Percentiles rank a stretch among this genome's conserved stretches.
These are phyloP conservation scores for Populus tomentosa DNA, from an alignment of 441 rosid species.

Conservation along the genomic window DNA sequence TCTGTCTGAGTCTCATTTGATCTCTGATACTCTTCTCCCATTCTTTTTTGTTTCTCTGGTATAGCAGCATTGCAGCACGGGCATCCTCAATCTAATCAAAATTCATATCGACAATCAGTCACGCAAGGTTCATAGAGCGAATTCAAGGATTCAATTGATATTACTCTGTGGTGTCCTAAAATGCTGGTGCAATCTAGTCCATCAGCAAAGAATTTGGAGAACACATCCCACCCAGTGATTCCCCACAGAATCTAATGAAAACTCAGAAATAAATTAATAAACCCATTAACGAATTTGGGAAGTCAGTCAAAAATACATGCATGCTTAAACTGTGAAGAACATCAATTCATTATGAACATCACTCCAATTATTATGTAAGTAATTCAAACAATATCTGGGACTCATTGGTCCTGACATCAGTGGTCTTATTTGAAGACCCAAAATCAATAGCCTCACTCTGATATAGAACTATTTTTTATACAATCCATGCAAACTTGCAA, in stretches of 20 bases:
- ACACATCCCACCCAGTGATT: neutral
- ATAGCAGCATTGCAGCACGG: conserved; percentile 91
- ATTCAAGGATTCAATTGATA: neutral
- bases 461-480: neutral
- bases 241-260: too few relatives aligned
- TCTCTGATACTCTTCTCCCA: conserved; percentile 76
- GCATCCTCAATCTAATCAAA: conserved; percentile 72
- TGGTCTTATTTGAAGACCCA: neutral
- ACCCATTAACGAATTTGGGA: neutral
- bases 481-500: neutral
- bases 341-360: too few relatives aligned
- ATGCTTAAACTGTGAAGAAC: neutral
- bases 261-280: too few relatives aligned
- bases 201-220: neutral
- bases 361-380: too few relatives aligned
- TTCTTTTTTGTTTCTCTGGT: conserved; percentile 56
- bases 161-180: neutral
- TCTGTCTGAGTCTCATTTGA: conserved; percentile 50
- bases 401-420: neutral
- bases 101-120: neutral
- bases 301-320: neutral
- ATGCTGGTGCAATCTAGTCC: neutral
- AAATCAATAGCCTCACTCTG: neutral
- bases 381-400: neutral
- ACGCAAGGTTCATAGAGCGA: neutral